phyloP scores from a whole-genome alignment of 2,329 filamentous ascomycete species.

The Didymella arachidicola region DNA sequence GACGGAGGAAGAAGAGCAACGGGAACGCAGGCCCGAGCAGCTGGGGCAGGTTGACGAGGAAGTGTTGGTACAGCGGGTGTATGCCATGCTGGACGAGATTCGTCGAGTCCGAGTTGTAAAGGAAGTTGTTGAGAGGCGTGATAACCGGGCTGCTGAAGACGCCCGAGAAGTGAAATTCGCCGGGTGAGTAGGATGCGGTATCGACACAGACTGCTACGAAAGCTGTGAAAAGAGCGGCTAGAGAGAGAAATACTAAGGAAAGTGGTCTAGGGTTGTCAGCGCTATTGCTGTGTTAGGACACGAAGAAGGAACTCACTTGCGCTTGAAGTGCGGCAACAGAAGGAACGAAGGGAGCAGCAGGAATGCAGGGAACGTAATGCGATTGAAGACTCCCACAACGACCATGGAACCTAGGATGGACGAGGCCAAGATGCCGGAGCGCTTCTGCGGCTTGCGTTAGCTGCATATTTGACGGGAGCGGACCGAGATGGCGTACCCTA shows the following conservation, averaged over 20 bases:
- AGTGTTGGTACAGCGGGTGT: conserved; percentile 62
- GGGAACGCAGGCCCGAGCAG: conserved; percentile 61
- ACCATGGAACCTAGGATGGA: conserved; percentile 79
- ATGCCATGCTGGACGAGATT: conserved; percentile 63
- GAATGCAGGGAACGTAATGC: conserved; percentile 96
- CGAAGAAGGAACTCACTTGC: conserved; percentile 68
- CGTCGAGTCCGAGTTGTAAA: conserved; percentile 58
- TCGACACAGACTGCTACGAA: conserved; percentile 80
- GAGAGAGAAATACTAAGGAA: conserved; percentile 68
- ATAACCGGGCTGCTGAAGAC: conserved; percentile 64
- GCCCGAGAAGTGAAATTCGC: conserved; percentile 69
- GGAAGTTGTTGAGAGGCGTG: conserved; percentile 62
- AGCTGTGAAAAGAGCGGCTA: conserved; percentile 72
- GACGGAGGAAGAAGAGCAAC: conserved; percentile 59
- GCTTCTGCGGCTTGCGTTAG: conserved; percentile 63
- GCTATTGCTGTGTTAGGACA: not conserved
- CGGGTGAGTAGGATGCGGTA: conserved; percentile 77
- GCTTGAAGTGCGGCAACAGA: conserved; percentile 83
- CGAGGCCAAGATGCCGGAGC: conserved; percentile 77
- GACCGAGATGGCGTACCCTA: conserved; percentile 65
- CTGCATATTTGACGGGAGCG: conserved; percentile 36
- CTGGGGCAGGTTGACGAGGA: conserved; percentile 61
- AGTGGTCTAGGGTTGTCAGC: conserved; percentile 56
- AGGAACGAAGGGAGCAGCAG: conserved; percentile 82
- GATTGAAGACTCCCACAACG: conserved; percentile 91